Percentiles rank a stretch among this genome's conserved stretches.
phyloP scores from a whole-genome alignment of 2,329 filamentous ascomycete genomes.

The Fusarium lateritium region DNA sequence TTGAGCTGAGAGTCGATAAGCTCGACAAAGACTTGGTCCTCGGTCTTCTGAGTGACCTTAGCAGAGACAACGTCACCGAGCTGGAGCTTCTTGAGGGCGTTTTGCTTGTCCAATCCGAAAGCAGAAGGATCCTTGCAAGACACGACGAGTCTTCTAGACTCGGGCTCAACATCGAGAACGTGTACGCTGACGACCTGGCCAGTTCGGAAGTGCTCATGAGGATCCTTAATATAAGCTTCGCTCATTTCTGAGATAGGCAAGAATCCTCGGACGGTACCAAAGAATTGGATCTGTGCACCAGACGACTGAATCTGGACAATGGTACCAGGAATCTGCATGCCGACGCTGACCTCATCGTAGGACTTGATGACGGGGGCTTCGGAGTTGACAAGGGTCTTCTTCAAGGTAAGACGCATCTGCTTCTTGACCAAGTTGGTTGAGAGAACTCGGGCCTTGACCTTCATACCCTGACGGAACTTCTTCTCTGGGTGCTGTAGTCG shows the following conservation, averaged over 20 bases:
- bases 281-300: constrained; percentile 94
- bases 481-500: constrained; percentile 93
- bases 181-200: constrained; percentile 95
- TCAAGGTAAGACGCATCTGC: constrained; percentile 88
- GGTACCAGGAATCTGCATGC: constrained; percentile 86
- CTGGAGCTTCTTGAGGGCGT: constrained; percentile 80
- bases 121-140: constrained; percentile 92
- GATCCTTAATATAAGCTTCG: constrained; percentile 93
- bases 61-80: constrained; percentile 83
- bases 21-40: constrained; percentile 83
- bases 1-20: constrained; percentile 81
- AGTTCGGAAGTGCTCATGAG: constrained; percentile 87
- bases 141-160: constrained; percentile 81
- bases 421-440: constrained; percentile 82
- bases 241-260: constrained; percentile 98
- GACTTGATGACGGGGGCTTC: constrained; percentile 84
- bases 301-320: constrained; percentile 84
- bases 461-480: constrained; percentile 90
- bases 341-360: constrained; percentile 80
- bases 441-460: constrained; percentile 87
- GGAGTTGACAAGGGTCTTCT: constrained; percentile 94
- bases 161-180: constrained; percentile 83
- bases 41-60: constrained; percentile 85
- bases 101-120: constrained; percentile 82
- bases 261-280: constrained; percentile 85